Percentiles rank a stretch among this genome's conserved stretches.
Evolutionary conservation across 176 grass and related monocot species (phyloP).

Genomic region (Poa pratensis): DNA sequence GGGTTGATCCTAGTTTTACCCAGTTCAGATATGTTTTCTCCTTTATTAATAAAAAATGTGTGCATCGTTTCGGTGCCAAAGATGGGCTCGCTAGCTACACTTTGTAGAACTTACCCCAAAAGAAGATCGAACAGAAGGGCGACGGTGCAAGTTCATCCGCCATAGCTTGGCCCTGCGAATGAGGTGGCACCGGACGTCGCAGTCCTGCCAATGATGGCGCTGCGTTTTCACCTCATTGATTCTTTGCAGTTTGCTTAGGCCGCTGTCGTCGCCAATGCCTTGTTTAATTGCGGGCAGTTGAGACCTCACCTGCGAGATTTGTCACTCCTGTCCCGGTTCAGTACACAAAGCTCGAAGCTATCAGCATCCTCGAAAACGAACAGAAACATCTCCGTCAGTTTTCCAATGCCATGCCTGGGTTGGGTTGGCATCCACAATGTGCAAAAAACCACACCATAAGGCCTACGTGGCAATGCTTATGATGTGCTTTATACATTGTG

Average conservation of each 20-base stretch:
- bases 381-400: not conserved
- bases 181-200: not conserved
- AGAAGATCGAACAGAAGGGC: not conserved
- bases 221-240: not conserved
- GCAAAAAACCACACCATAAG: too few relatives aligned
- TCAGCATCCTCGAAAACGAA: not conserved
- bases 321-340: not conserved
- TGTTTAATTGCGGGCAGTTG: constrained; percentile 46
- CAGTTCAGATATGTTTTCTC: not conserved
- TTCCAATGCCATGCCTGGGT: not conserved
- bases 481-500: too few relatives aligned
- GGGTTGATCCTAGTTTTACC: not conserved
- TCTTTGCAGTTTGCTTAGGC: constrained; percentile 27
- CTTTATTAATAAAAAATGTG: too few relatives aligned
- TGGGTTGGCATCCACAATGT: not conserved
- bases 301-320: constrained; percentile 4
- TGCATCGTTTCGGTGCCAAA: too few relatives aligned
- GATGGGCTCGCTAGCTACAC: too few relatives aligned
- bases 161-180: not conserved
- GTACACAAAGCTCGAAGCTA: not conserved
- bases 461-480: too few relatives aligned
- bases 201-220: constrained; percentile 27
- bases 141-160: not conserved
- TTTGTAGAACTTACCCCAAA: too few relatives aligned
- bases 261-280: constrained; percentile 11